Evolutionary conservation across 2,329 filamentous ascomycete species (phyloP), one percentile per base, ranked within the genome.

Genomic region (Pyrenophora teres): DNA sequence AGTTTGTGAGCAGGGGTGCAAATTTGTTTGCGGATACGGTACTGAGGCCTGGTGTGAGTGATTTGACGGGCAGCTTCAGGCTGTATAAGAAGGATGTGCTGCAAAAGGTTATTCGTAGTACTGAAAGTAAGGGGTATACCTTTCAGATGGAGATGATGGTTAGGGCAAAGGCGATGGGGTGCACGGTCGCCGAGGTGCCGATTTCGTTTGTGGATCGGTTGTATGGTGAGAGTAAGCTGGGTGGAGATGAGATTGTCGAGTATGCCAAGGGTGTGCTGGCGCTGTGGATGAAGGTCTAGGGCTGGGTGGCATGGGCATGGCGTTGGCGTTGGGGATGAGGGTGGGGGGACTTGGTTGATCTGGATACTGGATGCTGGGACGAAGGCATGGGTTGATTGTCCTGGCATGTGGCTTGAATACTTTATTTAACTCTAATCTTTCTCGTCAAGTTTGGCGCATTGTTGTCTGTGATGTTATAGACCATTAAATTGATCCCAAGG

Each of bases 71-170:
- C 41, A 93, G 88, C 73, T 99, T 97, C 78, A 81, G 94, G 58
- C 76, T 99, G 74, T 99, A 99, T 77, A 97, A 96, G 86, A 92
- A 88, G 78, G 79, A 81, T 54, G 90, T 96, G 56, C 77, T 99
- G 69, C 85, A 96, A 75, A 92, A 90, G 81, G 91, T 96, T 52
- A 97, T 99, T 67, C 80, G 83, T 69, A 90, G 84, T 76, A 97
- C 92, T 7, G 88, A 97, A 81, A 94, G 90, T 73, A 96, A 97
- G 79, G 94, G 94, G 2, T 99, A 97, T 75, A 93, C 89, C 35
- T 99, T 99, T 82, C 94, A 99, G 85, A 99, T 99, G 94, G 93
- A 97, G 82, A 89, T 99, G 86, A 97, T 97, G 87, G 93, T 97
- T 7, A 83, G 92, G 56, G 94, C 94, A 30, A 97, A 97, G 84